Percentiles rank a stretch among this genome's conserved stretches.
Evolutionary conservation across 208 protist genomes (phyloP).

Genomic region (Acanthamoeba healyi): DNA sequence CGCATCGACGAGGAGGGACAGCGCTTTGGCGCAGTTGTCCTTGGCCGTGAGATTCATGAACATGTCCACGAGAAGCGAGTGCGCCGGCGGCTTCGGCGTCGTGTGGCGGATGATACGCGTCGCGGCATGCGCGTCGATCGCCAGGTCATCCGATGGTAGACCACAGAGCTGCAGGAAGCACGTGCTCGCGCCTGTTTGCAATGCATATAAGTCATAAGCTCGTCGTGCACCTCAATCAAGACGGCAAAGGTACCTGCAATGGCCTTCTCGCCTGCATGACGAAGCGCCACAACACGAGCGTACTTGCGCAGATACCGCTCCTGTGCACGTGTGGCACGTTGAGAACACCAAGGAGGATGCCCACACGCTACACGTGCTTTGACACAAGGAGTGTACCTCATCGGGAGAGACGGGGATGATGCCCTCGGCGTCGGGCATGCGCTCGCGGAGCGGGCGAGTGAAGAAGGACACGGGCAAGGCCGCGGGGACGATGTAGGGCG

Average conservation of each 20-base stretch:
- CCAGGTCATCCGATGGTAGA: background rate
- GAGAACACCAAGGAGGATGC: background rate
- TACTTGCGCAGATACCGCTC: slow-evolving; percentile 1
- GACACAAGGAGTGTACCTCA: background rate
- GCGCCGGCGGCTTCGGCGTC: background rate
- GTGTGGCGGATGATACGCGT: slow-evolving; percentile 12
- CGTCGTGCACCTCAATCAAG: background rate
- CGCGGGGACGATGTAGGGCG: background rate
- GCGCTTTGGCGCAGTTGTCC: background rate
- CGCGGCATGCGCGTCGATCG: background rate
- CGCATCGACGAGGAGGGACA: background rate
- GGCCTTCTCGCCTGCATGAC: slow-evolving; percentile 21
- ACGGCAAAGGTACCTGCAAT: background rate
- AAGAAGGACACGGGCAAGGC: background rate
- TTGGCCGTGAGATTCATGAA: slow-evolving; percentile 17
- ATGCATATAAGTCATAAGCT: background rate
- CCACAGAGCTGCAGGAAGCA: slow-evolving; percentile 59
- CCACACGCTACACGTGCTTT: too few species aligned
- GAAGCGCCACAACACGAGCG: slow-evolving; percentile 22
- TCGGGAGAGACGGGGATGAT: background rate
- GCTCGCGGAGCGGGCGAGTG: background rate
- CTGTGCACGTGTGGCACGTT: background rate
- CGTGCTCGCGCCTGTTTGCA: background rate
- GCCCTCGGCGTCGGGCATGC: background rate
- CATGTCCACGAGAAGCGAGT: background rate